Evolutionary conservation across 805 yeast genomes (phyloP).

Genomic region (baker's yeast (Saccharomyces cerevisiae)): DNA sequence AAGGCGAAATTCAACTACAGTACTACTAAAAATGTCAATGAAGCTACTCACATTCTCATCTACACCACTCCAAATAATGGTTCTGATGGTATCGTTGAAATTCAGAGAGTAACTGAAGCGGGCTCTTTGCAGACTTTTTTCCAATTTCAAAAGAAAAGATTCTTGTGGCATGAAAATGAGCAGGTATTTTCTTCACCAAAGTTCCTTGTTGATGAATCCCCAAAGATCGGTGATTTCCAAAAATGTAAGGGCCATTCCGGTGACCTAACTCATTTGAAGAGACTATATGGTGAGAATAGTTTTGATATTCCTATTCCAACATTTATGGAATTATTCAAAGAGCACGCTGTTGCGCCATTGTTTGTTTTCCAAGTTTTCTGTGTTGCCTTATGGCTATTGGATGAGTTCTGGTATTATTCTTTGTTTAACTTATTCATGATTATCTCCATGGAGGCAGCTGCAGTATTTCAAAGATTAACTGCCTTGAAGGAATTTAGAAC

Average conservation of each 20-base stretch:
- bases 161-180: slow-evolving; percentile 51
- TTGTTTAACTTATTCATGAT: slow-evolving; percentile 87
- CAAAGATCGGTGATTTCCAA: slow-evolving; percentile 52
- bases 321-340: slow-evolving; percentile 81
- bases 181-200: slow-evolving; percentile 70
- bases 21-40: slow-evolving; percentile 41
- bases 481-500: slow-evolving; percentile 93
- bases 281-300: slow-evolving; percentile 73
- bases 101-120: slow-evolving; percentile 46
- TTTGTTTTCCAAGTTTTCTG: slow-evolving; percentile 95
- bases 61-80: slow-evolving; percentile 83
- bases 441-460: slow-evolving; percentile 85
- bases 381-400: slow-evolving; percentile 91
- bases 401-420: slow-evolving; percentile 94
- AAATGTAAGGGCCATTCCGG: slow-evolving; percentile 46
- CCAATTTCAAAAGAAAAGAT: slow-evolving; percentile 86
- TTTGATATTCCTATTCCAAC: slow-evolving; percentile 96
- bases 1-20: slow-evolving; percentile 62
- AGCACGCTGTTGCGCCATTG: slow-evolving; percentile 97
- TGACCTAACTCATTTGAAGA: slow-evolving; percentile 39
- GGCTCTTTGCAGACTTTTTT: slow-evolving; percentile 63
- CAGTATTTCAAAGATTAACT: slow-evolving; percentile 89
- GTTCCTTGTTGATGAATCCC: slow-evolving; percentile 52
- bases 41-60: slow-evolving; percentile 67
- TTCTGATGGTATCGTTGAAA: slow-evolving; percentile 65